phyloP scores from a whole-genome alignment of 768 basidiomycete species.

The Xanthoconium stramineum region DNA sequence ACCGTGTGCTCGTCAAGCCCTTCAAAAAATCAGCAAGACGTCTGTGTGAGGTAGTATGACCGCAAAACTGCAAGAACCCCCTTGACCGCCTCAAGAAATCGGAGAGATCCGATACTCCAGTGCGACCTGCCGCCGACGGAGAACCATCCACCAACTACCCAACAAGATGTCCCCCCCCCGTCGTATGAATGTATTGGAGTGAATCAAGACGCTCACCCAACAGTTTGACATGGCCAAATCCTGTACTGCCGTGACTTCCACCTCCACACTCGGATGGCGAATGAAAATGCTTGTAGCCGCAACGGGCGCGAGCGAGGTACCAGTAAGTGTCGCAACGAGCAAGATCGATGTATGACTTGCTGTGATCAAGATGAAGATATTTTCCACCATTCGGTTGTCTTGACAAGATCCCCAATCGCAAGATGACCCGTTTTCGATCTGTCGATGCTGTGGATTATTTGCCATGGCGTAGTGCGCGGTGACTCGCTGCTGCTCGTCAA shows the following conservation, averaged over 20 bases:
- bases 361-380: slow-evolving; percentile 20
- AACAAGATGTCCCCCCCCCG: slow-evolving; percentile 22
- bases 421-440: slow-evolving; percentile 2
- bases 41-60: slow-evolving; percentile 29
- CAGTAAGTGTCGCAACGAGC: slow-evolving; percentile 24
- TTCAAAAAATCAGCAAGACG: slow-evolving; percentile 18
- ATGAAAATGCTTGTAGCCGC: slow-evolving; percentile 14
- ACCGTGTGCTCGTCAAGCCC: slow-evolving; percentile 27
- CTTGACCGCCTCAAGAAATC: slow-evolving; percentile 6
- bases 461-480: neutral
- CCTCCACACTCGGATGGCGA: slow-evolving; percentile 6
- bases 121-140: neutral
- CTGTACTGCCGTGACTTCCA: slow-evolving; percentile 1
- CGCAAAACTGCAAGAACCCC: slow-evolving; percentile 10
- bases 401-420: slow-evolving; percentile 13
- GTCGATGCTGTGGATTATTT: slow-evolving; percentile 5
- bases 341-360: slow-evolving; percentile 19
- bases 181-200: slow-evolving; percentile 24
- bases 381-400: slow-evolving; percentile 25
- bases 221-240: slow-evolving; percentile 14
- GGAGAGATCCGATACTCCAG: slow-evolving; percentile 1
- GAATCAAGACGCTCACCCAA: slow-evolving; percentile 32
- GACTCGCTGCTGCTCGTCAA: slow-evolving; percentile 3
- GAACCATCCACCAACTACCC: slow-evolving; percentile 2
- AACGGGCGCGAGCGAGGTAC: slow-evolving; percentile 11